Conservation (phyloP, 2,329 filamentous ascomycete genomes). For the Fulvia fulva region DNA sequence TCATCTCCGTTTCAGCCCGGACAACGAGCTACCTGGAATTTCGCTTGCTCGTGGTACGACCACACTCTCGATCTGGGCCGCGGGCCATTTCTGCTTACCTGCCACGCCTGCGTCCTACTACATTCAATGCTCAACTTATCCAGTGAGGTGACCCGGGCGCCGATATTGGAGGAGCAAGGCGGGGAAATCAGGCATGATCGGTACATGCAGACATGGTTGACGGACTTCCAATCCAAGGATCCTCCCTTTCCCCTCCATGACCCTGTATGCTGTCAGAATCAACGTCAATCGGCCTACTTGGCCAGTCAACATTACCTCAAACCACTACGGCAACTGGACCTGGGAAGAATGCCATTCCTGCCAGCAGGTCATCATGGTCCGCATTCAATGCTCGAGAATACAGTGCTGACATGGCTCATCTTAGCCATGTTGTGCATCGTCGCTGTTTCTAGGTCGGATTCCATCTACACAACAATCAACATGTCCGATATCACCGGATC, state of each 20-base stretch:
- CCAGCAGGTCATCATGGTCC: not conserved
- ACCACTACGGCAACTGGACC: not conserved
- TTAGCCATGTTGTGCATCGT: not conserved
- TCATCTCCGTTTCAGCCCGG: not conserved
- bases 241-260: not conserved
- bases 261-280: not conserved
- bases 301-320: not conserved
- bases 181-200: not conserved
- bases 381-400: not conserved
- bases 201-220: not conserved
- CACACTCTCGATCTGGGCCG: not conserved
- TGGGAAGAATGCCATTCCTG: not conserved
- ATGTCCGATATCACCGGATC: not conserved
- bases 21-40: not conserved
- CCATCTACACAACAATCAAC: not conserved
- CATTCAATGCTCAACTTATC: not conserved
- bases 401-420: not conserved
- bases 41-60: not conserved
- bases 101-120: not conserved
- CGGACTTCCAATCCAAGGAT: not conserved
- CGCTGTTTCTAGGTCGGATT: not conserved
- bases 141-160: not conserved
- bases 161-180: not conserved
- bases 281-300: not conserved
- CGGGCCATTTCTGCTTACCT: not conserved